These are phyloP conservation scores for Boletus bicolor DNA, from an alignment of 768 basidiomycete species.

Conservation along the genomic window DNA sequence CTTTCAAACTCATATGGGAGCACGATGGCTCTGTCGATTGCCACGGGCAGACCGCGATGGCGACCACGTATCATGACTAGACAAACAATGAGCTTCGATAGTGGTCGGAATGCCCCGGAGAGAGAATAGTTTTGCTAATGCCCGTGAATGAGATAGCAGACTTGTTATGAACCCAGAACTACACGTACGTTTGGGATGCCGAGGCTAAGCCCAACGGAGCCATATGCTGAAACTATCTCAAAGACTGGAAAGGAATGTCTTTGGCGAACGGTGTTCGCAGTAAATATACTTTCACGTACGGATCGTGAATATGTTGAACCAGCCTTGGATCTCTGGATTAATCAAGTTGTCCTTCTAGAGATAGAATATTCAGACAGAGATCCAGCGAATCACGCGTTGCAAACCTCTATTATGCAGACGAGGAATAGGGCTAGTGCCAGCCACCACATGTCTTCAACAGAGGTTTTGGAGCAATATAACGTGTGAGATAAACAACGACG, in stretches of 20 bases:
- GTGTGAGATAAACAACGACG: conserved; percentile 16
- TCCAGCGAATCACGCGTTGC: conserved; percentile 10
- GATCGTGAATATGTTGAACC: conserved; percentile 85
- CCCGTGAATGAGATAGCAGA: conserved; percentile 1
- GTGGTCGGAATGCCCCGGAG: conserved; percentile 67
- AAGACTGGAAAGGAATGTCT: conserved; percentile 51
- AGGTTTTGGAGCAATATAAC: neutral
- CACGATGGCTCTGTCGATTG: conserved; percentile 84
- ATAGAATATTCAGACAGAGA: conserved; percentile 1
- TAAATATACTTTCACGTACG: conserved; percentile 41
- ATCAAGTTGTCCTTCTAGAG: conserved; percentile 57
- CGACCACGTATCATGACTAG: conserved; percentile 92
- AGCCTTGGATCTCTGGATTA: conserved; percentile 48
- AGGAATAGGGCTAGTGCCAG: conserved; percentile 78
- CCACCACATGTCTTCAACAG: conserved; percentile 92
- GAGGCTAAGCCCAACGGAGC: conserved; percentile 84
- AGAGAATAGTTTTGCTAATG: conserved; percentile 76
- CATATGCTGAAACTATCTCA: conserved; percentile 85
- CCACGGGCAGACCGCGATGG: conserved; percentile 84
- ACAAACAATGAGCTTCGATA: conserved; percentile 86
- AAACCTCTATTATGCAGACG: conserved; percentile 90
- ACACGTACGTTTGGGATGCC: conserved; percentile 73
- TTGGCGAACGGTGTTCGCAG: neutral
- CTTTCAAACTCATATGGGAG: conserved; percentile 63
- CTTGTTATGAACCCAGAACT: neutral